phyloP scores from a whole-genome alignment of 306 rosid species.

The Malus asiatica region DNA sequence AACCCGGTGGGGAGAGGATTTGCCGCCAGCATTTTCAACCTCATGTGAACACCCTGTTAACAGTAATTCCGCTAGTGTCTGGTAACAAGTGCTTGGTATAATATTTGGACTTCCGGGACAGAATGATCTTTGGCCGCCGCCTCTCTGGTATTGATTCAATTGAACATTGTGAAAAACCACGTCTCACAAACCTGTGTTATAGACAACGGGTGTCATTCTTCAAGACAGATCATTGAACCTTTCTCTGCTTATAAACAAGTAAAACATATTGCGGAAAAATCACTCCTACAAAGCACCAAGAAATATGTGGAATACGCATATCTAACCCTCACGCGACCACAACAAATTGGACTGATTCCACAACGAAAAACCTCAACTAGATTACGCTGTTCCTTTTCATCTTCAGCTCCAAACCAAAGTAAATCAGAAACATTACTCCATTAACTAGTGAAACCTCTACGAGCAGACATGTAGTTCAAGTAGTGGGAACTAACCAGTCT shows the following conservation, averaged over 20 bases:
- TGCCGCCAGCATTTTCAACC: neutral
- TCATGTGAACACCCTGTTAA: conserved; percentile 30
- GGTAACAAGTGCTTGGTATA: conserved; percentile 80
- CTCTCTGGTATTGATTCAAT: conserved; percentile 68
- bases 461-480: neutral
- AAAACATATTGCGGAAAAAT: neutral
- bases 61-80: conserved; percentile 56
- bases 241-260: neutral
- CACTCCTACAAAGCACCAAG: too few relatives aligned
- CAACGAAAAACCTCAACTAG: neutral
- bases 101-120: conserved; percentile 87
- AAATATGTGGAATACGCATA: neutral
- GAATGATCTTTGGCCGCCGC: conserved; percentile 59
- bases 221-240: neutral
- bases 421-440: neutral
- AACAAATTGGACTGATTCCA: too few relatives aligned
- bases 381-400: neutral
- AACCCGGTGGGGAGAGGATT: neutral
- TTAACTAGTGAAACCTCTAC: too few relatives aligned
- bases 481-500: conserved; percentile 57
- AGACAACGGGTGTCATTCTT: neutral
- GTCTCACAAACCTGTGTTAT: conserved; percentile 83
- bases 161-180: conserved; percentile 91
- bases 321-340: neutral
- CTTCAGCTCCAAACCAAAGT: neutral